Percentiles rank a stretch among this genome's conserved stretches.
These are phyloP conservation scores for Alternaria tenuissima DNA, from an alignment of 2,329 filamentous ascomycete species.

Conservation along the genomic window DNA sequence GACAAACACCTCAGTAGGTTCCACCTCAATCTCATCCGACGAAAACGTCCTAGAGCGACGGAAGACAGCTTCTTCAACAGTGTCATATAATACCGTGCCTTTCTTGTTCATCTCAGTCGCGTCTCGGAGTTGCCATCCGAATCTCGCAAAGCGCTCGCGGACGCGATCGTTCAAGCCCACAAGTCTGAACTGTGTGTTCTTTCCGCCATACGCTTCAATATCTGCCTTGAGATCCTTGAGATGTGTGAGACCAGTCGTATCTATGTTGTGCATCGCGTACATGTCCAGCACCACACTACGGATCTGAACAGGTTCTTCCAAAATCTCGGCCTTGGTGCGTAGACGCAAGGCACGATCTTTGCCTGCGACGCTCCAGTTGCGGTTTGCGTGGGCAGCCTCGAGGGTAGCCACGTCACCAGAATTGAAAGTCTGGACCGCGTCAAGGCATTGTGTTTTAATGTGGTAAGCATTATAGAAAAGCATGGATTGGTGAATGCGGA, in stretches of 20 bases:
- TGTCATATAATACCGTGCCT: conserved; percentile 24
- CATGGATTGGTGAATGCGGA: conserved; percentile 65
- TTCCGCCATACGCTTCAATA: conserved; percentile 60
- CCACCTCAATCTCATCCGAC: conserved; percentile 21
- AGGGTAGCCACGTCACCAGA: conserved; percentile 51
- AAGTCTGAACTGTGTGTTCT: conserved; percentile 58
- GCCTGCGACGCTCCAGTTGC: conserved; percentile 64
- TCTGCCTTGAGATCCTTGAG: conserved; percentile 60
- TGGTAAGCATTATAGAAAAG: conserved; percentile 70
- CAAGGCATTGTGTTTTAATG: conserved; percentile 59
- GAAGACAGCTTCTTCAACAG: conserved; percentile 26
- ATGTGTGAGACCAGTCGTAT: conserved; percentile 62
- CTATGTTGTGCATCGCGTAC: conserved; percentile 60
- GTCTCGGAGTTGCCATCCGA: conserved; percentile 42
- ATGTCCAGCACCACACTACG: conserved; percentile 63
- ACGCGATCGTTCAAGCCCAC: conserved; percentile 58
- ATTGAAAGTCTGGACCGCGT: conserved; percentile 60
- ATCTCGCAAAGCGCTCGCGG: conserved; percentile 40
- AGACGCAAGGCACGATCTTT: conserved; percentile 59
- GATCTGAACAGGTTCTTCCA: conserved; percentile 52
- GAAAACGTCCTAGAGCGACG: conserved; percentile 12
- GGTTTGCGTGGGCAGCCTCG: conserved; percentile 49
- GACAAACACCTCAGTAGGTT: conserved; percentile 25
- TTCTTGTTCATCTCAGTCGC: conserved; percentile 11
- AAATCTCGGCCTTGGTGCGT: conserved; percentile 51